These are phyloP conservation scores for Chenopodium quinoa DNA, from an alignment of 148 eudicot genomes.

Conservation along the genomic window DNA sequence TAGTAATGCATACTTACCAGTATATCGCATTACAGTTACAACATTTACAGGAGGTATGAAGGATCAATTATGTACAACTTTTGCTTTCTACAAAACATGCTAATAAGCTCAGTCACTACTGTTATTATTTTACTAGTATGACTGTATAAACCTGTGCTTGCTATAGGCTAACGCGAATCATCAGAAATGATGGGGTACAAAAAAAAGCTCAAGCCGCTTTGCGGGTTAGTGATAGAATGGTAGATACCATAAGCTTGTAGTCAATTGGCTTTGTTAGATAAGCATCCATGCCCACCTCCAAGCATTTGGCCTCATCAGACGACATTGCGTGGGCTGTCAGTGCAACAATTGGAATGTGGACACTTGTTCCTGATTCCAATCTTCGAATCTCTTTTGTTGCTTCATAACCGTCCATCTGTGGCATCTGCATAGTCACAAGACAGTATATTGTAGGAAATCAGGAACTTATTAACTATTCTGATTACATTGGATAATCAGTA, in stretches of 20 bases:
- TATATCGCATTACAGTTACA: background rate
- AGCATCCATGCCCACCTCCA: constrained; percentile 98
- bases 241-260: constrained; percentile 78
- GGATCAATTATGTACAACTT: background rate
- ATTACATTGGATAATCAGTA: background rate
- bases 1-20: background rate
- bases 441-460: background rate
- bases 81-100: constrained; percentile 1
- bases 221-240: constrained; percentile 80
- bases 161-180: constrained; percentile 7
- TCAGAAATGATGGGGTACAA: background rate
- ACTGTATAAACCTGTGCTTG: constrained; percentile 8
- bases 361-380: constrained; percentile 46
- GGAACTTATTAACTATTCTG: background rate
- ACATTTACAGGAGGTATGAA: background rate
- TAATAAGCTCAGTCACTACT: background rate
- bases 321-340: constrained; percentile 98
- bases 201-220: constrained; percentile 8
- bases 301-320: constrained; percentile 86
- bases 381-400: constrained; percentile 87
- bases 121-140: background rate
- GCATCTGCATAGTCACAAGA: constrained; percentile 61
- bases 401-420: constrained; percentile 98
- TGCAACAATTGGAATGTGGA: constrained; percentile 86
- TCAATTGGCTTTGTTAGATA: constrained; percentile 91